These are phyloP conservation scores for Rhinocladiella mackenziei DNA, from an alignment of 2,329 filamentous ascomycete genomes.

Conservation along the genomic window DNA sequence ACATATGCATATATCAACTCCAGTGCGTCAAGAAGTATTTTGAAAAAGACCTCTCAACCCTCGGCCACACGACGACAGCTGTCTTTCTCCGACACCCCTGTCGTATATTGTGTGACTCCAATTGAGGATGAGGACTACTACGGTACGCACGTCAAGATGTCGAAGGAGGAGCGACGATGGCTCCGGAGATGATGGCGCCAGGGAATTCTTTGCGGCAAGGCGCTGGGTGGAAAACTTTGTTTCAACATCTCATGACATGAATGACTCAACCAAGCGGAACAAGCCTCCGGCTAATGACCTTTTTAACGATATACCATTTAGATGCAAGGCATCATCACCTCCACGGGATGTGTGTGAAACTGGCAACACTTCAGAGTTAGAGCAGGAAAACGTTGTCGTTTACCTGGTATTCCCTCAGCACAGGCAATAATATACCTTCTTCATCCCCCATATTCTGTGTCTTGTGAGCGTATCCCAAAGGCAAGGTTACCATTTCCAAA, in stretches of 20 bases:
- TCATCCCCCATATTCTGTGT: too few species aligned
- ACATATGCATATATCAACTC: constrained; percentile 44
- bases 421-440: not conserved
- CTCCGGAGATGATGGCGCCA: constrained; percentile 35
- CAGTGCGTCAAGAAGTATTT: constrained; percentile 45
- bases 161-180: constrained; percentile 47
- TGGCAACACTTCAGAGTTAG: not conserved
- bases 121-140: constrained; percentile 50
- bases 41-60: constrained; percentile 40
- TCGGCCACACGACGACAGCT: constrained; percentile 32
- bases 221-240: not conserved
- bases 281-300: not conserved
- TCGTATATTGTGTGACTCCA: constrained; percentile 46
- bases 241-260: constrained; percentile 1
- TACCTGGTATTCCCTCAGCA: not conserved
- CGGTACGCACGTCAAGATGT: constrained; percentile 45
- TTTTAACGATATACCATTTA: not conserved
- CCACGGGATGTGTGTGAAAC: not conserved
- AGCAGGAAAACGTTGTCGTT: not conserved
- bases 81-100: constrained; percentile 43
- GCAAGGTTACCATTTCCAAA: too few species aligned
- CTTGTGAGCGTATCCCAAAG: too few species aligned
- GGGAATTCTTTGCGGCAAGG: not conserved
- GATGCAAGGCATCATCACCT: not conserved
- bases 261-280: not conserved